phyloP scores from a whole-genome alignment of 148 eudicot genomes.

The Talinum fruticosum region DNA sequence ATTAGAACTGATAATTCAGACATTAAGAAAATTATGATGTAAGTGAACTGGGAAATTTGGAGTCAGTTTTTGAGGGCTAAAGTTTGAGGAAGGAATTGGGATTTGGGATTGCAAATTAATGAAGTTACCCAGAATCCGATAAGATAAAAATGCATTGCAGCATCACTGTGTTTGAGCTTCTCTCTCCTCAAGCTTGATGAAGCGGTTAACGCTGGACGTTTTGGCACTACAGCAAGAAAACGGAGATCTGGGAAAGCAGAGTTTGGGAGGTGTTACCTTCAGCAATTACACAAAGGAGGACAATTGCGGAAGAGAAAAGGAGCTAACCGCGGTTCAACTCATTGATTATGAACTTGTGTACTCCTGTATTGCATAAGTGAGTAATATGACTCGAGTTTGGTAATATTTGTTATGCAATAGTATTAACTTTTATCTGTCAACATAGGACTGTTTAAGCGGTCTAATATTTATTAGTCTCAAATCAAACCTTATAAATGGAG shows the following conservation, averaged over 20 bases:
- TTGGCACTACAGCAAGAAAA: not conserved
- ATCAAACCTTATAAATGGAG: no score
- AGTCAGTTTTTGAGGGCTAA: not conserved
- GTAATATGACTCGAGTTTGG: no score
- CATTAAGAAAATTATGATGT: not conserved
- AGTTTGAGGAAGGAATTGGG: not conserved
- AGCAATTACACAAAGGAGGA: not conserved
- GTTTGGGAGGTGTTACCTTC: not conserved
- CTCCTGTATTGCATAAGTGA: no score
- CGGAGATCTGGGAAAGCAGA: not conserved
- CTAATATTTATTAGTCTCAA: no score
- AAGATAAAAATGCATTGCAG: slow-evolving; percentile 61
- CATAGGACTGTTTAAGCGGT: no score
- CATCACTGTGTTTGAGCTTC: slow-evolving; percentile 27
- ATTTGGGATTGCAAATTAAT: not conserved
- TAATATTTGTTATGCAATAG: no score
- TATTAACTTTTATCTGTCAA: no score
- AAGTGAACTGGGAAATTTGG: not conserved
- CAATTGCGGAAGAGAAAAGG: no score
- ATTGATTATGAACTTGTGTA: no score
- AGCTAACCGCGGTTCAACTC: no score
- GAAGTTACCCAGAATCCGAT: slow-evolving; percentile 58
- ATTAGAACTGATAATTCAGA: not conserved
- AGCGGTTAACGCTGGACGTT: not conserved
- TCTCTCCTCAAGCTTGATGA: not conserved